phyloP scores from a whole-genome alignment of 192 early-diverging fungal genomes.

The Diversispora epigaea region DNA sequence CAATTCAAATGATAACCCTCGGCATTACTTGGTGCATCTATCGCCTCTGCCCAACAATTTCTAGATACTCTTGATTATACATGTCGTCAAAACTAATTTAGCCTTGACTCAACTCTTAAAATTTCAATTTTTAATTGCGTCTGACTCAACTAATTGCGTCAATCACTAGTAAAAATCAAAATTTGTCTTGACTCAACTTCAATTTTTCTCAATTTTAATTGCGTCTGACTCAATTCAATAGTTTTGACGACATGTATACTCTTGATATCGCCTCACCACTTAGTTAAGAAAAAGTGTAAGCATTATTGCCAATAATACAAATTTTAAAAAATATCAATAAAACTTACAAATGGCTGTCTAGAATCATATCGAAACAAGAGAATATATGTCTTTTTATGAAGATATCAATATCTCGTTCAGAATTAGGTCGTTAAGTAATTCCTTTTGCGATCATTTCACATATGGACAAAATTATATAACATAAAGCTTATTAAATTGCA shows the following conservation, averaged over 20 bases:
- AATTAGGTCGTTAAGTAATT: slow-evolving; percentile 28
- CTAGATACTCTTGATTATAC: slow-evolving; percentile 15
- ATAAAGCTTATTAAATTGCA: not conserved
- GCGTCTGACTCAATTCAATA: too few relatives aligned
- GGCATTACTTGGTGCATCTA: slow-evolving; percentile 9
- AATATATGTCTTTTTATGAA: slow-evolving; percentile 32
- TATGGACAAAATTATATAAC: too few relatives aligned
- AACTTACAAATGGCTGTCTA: slow-evolving; percentile 32
- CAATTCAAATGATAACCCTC: slow-evolving; percentile 30
- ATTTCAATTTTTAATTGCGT: too few relatives aligned
- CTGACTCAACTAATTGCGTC: too few relatives aligned
- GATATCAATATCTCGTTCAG: slow-evolving; percentile 31
- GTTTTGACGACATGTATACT: too few relatives aligned
- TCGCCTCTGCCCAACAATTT: slow-evolving; percentile 5
- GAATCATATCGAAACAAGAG: slow-evolving; percentile 27
- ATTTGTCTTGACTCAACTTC: too few relatives aligned
- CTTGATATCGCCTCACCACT: slow-evolving; percentile 18
- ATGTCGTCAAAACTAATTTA: too few relatives aligned
- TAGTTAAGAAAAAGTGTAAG: slow-evolving; percentile 17
- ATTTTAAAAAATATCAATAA: slow-evolving; percentile 16
- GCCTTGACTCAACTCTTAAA: too few relatives aligned
- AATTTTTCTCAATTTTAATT: too few relatives aligned
- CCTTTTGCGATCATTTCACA: slow-evolving; percentile 28
- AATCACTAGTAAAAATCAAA: too few relatives aligned
- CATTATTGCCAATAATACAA: slow-evolving; percentile 5